Conservation (phyloP, 768 basidiomycete genomes). For the Boletus huronensis region DNA sequence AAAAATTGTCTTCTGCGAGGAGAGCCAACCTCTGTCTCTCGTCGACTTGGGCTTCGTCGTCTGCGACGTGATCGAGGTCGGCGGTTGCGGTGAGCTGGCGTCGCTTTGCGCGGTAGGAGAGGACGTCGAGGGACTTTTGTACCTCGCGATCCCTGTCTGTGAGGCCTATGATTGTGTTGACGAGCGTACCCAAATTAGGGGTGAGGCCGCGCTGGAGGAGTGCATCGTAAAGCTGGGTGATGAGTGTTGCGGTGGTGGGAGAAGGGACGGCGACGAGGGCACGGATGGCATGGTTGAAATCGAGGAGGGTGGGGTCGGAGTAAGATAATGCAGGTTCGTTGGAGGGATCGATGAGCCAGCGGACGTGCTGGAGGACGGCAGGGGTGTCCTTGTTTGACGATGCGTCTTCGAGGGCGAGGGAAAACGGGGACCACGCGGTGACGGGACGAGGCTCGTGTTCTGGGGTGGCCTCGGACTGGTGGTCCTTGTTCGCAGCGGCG, state of each 20-base stretch:
- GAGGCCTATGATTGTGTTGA: conserved; percentile 56
- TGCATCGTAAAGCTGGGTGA: conserved; percentile 69
- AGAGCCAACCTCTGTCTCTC: conserved; percentile 43
- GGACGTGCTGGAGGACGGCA: conserved; percentile 14
- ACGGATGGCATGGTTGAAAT: conserved; percentile 61
- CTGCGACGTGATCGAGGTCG: conserved; percentile 1
- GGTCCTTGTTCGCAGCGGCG: conserved; percentile 30
- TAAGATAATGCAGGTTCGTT: conserved; percentile 27
- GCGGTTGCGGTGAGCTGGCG: conserved; percentile 12
- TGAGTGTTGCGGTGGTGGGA: conserved; percentile 46
- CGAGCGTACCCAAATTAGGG: conserved; percentile 64
- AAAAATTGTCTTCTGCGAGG: conserved; percentile 64
- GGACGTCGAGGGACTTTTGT: conserved; percentile 37
- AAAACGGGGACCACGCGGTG: conserved; percentile 19
- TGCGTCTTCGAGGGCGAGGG: conserved; percentile 18
- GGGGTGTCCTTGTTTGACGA: conserved; percentile 8
- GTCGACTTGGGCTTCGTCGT: conserved; percentile 19
- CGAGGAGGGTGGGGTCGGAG: conserved; percentile 38
- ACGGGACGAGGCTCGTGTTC: conserved; percentile 28
- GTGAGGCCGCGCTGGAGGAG: conserved; percentile 59
- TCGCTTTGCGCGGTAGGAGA: conserved; percentile 43
- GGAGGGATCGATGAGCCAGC: conserved; percentile 34
- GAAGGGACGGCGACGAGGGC: conserved; percentile 41
- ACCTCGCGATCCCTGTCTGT: conserved; percentile 68
- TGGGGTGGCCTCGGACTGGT: conserved; percentile 8